Conservation (phyloP, 2,329 filamentous ascomycete species). For the Neonectria ditissima region DNA sequence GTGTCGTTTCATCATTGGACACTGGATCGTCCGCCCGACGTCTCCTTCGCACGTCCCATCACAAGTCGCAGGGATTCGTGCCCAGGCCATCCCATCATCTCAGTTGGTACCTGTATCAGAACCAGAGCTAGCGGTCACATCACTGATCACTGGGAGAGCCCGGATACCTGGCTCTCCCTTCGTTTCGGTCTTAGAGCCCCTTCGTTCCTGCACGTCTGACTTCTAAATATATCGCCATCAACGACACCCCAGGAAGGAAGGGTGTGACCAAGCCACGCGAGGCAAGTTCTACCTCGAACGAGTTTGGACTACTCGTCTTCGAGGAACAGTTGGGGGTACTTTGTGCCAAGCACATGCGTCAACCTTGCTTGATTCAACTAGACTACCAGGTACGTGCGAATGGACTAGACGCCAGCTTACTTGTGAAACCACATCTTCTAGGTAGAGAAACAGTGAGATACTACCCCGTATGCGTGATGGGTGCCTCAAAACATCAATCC, state of each 20-base stretch:
- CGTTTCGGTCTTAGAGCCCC: conserved; percentile 14
- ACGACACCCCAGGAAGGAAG: not conserved
- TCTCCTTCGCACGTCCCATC: conserved; percentile 20
- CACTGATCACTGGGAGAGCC: not conserved
- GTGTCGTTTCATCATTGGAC: conserved; percentile 44
- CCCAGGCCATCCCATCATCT: conserved; percentile 14
- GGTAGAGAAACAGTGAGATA: not conserved
- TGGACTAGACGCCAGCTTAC: not conserved
- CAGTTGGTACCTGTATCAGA: conserved; percentile 43
- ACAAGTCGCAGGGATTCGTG: conserved; percentile 1
- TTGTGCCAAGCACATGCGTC: too few species aligned
- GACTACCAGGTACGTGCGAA: not conserved
- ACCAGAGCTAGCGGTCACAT: conserved; percentile 2
- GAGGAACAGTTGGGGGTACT: too few species aligned
- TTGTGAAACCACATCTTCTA: not conserved
- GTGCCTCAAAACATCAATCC: conserved; percentile 25
- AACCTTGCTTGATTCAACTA: too few species aligned
- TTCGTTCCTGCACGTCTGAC: not conserved
- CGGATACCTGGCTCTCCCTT: conserved; percentile 9
- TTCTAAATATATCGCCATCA: conserved; percentile 3
- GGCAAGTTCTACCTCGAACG: too few species aligned
- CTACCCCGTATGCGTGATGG: not conserved
- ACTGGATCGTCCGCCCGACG: conserved; percentile 19
- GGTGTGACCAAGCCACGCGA: not conserved
- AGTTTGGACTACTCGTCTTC: not conserved